Percentiles rank a stretch among this genome's conserved stretches.
Conservation (phyloP, 1,139 yeast genomes). For the Blastobotrys malaysiensis region DNA sequence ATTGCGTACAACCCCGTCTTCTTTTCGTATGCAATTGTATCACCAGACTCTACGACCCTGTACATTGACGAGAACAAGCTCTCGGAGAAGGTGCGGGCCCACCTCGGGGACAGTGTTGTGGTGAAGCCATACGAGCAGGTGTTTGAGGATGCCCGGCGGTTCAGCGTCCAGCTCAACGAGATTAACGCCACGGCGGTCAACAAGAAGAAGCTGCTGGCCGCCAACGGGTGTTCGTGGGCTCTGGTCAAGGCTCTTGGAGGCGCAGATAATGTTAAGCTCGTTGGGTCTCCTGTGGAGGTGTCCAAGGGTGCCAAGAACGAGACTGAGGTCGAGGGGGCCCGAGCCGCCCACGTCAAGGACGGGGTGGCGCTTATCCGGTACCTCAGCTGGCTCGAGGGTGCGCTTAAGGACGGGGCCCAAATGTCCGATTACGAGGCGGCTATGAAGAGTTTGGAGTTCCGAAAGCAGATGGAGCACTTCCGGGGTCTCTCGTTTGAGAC, state of each 20-base stretch:
- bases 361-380: conserved; percentile 76
- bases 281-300: conserved; percentile 56
- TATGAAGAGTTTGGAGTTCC: conserved; percentile 54
- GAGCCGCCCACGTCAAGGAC: conserved; percentile 75
- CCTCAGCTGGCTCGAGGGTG: conserved; percentile 81
- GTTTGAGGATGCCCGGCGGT: conserved; percentile 30
- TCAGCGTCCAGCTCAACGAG: conserved; percentile 35
- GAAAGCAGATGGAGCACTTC: conserved; percentile 51
- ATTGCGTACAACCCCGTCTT: conserved; percentile 90
- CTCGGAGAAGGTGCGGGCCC: conserved; percentile 36
- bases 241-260: conserved; percentile 52
- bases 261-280: conserved; percentile 39
- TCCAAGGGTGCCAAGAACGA: conserved; percentile 76
- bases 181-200: conserved; percentile 13
- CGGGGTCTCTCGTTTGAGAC: conserved; percentile 87
- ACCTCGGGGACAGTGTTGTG: conserved; percentile 27
- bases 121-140: conserved; percentile 34
- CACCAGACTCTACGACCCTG: conserved; percentile 52
- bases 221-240: conserved; percentile 78
- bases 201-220: conserved; percentile 45
- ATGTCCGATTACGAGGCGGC: conserved; percentile 81
- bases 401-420: conserved; percentile 47
- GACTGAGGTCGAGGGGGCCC: conserved; percentile 71
- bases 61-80: conserved; percentile 71
- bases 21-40: conserved; percentile 67